Conservation (phyloP, 2,329 filamentous ascomycete species). For the Arthrinium phaeospermum region DNA sequence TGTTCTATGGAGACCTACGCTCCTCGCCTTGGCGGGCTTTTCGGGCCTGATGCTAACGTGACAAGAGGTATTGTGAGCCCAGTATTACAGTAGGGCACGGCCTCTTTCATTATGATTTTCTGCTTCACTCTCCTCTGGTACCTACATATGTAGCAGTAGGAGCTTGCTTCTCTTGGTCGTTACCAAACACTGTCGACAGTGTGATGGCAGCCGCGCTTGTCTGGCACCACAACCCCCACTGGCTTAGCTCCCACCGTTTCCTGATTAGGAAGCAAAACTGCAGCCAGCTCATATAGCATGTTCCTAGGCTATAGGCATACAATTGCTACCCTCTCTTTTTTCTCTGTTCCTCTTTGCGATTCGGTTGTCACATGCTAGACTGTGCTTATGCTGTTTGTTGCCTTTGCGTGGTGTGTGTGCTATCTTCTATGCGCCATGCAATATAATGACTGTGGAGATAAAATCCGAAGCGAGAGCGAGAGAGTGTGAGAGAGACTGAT, state of each 20-base stretch:
- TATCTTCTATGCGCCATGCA: not conserved
- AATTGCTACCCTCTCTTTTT: not conserved
- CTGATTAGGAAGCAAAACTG: not conserved
- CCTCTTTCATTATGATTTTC: not conserved
- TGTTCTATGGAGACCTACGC: not conserved
- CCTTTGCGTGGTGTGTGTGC: not conserved
- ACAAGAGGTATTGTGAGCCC: not conserved
- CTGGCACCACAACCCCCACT: not conserved
- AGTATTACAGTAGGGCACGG: not conserved
- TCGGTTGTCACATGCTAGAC: not conserved
- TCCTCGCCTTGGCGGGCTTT: not conserved
- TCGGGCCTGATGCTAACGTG: not conserved
- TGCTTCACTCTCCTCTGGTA: not conserved
- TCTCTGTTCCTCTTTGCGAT: not conserved
- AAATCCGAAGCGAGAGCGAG: not conserved
- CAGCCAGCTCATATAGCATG: not conserved
- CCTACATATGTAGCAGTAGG: not conserved
- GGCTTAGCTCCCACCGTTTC: constrained; percentile 11
- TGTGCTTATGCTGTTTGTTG: not conserved
- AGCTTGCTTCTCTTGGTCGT: not conserved
- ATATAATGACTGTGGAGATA: not conserved
- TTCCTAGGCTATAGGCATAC: not conserved
- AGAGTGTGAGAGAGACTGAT: not conserved
- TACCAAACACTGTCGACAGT: not conserved
- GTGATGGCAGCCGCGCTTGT: not conserved